Evolutionary conservation across 306 rosid species (phyloP), one percentile per base, ranked within the genome.

Genomic region (Vachellia pachyceras): DNA sequence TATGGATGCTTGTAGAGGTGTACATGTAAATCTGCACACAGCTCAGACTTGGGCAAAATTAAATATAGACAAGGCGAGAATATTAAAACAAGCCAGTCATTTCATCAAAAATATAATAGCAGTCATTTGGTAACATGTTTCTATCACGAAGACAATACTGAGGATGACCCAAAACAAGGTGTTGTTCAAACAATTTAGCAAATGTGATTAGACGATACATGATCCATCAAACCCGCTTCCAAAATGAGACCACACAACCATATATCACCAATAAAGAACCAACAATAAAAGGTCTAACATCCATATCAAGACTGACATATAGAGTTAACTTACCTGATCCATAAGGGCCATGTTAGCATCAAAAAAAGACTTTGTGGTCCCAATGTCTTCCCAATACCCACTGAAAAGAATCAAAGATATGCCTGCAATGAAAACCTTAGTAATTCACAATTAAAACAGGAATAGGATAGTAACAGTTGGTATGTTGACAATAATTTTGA

Each of bases 341-440:
- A 82, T 45, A 14, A 87, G 90, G 81, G 85, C 85, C 82, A 87
- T 80, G 82, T 87, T 87, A 3, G 90, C 90, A 69, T 87, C 85
- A 82, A 69, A 87, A 85, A 87, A 87, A 69, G 90, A 85, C 85
- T 87, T 87, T 68, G 85, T 77, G 41, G 88, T 87, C 68, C 90
- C 90, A 77, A 87, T 87, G 80, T 87, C 90, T 82, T 87, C 88
- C 90, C 90, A 87, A 69, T 87, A 87, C 77, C 88, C 88, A 49
- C 55, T 74, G 84, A 87, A 87, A 82, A 80, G n/a, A n/a, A n/a
- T n/a, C n/a, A n/a, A n/a, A n/a, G 86, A 74, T 87, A 82, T 50
- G 90, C 88, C 88, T 87, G 87, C 75, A 52, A 80, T 73, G 55
- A 77, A 77, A 78, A 72, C 60, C 39, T 72, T 29, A 39, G 15